Conservation (phyloP, 768 basidiomycete species). For the Termitomyces sp. region DNA sequence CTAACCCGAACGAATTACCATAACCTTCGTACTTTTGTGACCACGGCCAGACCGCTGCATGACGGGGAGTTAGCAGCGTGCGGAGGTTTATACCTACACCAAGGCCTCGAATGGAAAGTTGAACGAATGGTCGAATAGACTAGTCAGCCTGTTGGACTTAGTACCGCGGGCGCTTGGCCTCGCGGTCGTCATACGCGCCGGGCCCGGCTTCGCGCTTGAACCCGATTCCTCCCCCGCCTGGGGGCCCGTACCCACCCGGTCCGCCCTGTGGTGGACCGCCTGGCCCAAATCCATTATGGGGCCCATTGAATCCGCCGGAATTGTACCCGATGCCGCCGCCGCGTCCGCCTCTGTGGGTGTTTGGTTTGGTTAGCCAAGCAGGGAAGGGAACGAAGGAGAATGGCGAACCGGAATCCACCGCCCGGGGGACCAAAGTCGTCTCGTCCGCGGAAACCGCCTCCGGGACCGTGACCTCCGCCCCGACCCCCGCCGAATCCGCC, state of each 20-base stretch:
- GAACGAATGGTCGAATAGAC: neutral
- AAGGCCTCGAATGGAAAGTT: neutral
- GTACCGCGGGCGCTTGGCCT: slow-evolving; percentile 79
- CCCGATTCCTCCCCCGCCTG: slow-evolving; percentile 56
- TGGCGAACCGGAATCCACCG: slow-evolving; percentile 50
- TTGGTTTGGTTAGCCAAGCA: slow-evolving; percentile 16
- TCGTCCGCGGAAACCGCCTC: slow-evolving; percentile 37
- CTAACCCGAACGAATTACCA: slow-evolving; percentile 8
- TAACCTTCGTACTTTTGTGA: neutral
- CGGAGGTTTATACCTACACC: slow-evolving; percentile 17
- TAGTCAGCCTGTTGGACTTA: slow-evolving; percentile 34
- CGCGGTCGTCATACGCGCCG: slow-evolving; percentile 81
- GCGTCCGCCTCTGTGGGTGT: slow-evolving; percentile 50
- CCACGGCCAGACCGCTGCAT: slow-evolving; percentile 1
- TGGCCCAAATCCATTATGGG: slow-evolving; percentile 50
- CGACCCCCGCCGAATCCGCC: slow-evolving; percentile 30
- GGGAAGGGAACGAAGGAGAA: slow-evolving; percentile 2
- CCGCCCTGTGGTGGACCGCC: slow-evolving; percentile 19
- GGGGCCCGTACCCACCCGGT: slow-evolving; percentile 36
- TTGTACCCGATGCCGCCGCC: slow-evolving; percentile 75
- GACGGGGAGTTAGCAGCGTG: slow-evolving; percentile 11
- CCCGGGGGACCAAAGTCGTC: slow-evolving; percentile 30
- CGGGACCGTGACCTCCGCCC: slow-evolving; percentile 29
- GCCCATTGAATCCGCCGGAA: slow-evolving; percentile 52
- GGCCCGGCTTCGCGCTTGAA: slow-evolving; percentile 72